phyloP scores from a whole-genome alignment of 768 basidiomycete species.

The Mycena floridula region DNA sequence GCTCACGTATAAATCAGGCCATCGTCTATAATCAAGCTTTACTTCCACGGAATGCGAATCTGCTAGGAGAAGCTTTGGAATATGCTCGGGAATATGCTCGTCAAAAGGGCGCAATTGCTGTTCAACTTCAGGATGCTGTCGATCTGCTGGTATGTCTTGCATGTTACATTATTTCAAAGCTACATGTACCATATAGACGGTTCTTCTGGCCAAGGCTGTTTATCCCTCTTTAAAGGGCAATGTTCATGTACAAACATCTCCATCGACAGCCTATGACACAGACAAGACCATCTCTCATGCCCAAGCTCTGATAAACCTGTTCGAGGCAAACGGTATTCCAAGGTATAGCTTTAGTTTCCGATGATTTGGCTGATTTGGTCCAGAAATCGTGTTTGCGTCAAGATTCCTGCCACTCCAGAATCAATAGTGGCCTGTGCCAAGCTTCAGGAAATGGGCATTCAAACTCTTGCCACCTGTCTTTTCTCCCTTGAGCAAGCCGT shows the following conservation, averaged over 20 bases:
- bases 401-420: slow-evolving; percentile 51
- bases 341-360: slow-evolving; percentile 16
- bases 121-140: slow-evolving; percentile 26
- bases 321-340: slow-evolving; percentile 36
- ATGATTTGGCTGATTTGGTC: not conserved
- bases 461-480: slow-evolving; percentile 48
- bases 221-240: slow-evolving; percentile 35
- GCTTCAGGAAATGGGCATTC: slow-evolving; percentile 38
- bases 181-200: slow-evolving; percentile 24
- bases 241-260: slow-evolving; percentile 39
- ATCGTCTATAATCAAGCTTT: slow-evolving; percentile 31
- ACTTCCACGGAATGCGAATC: slow-evolving; percentile 21
- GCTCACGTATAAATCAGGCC: no score
- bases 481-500: slow-evolving; percentile 52
- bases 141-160: slow-evolving; percentile 29
- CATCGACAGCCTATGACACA: slow-evolving; percentile 33
- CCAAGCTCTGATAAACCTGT: slow-evolving; percentile 31
- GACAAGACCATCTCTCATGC: slow-evolving; percentile 37
- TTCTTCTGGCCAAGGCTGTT: slow-evolving; percentile 36
- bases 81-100: slow-evolving; percentile 16
- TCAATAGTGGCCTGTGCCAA: slow-evolving; percentile 42
- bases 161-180: not conserved
- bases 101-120: slow-evolving; percentile 9
- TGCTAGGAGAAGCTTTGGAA: slow-evolving; percentile 27
- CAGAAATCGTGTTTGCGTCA: slow-evolving; percentile 42